phyloP scores from a whole-genome alignment of 2,329 filamentous ascomycete genomes.

The Cylindrodendrum hubeiense region DNA sequence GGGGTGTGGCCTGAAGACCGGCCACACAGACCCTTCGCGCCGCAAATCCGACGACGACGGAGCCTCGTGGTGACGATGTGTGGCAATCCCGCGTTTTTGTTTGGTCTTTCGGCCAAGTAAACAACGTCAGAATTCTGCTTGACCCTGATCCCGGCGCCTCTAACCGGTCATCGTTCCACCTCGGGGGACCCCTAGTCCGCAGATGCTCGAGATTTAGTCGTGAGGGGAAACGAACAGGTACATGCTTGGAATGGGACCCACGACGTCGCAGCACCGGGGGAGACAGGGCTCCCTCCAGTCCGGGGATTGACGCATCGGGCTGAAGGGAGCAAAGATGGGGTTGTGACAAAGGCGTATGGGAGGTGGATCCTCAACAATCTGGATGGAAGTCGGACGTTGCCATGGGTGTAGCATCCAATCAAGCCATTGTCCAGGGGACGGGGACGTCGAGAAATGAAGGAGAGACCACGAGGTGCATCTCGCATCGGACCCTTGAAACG shows the following conservation, averaged over 20 bases:
- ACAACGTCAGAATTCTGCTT: background rate
- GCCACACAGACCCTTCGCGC: slow-evolving; percentile 37
- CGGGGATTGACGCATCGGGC: slow-evolving; percentile 25
- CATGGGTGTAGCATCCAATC: slow-evolving; percentile 33
- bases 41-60: slow-evolving; percentile 32
- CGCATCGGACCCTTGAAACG: slow-evolving; percentile 28
- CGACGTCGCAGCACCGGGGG: slow-evolving; percentile 1
- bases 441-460: slow-evolving; percentile 30
- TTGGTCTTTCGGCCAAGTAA: slow-evolving; percentile 19
- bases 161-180: slow-evolving; percentile 12
- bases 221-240: slow-evolving; percentile 33
- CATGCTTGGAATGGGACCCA: slow-evolving; percentile 14
- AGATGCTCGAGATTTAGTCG: slow-evolving; percentile 19
- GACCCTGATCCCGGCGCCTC: background rate
- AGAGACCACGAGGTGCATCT: slow-evolving; percentile 31
- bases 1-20: slow-evolving; percentile 33
- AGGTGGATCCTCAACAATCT: slow-evolving; percentile 39
- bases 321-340: slow-evolving; percentile 30
- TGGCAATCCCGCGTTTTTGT: slow-evolving; percentile 23
- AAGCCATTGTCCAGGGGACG: slow-evolving; percentile 10
- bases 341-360: slow-evolving; percentile 27
- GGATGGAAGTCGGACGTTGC: slow-evolving; percentile 32
- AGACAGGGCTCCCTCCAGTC: slow-evolving; percentile 9
- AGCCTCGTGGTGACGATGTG: slow-evolving; percentile 19
- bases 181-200: slow-evolving; percentile 20